phyloP scores from a whole-genome alignment of 2,329 filamentous ascomycete species.

The Monilinia laxa region DNA sequence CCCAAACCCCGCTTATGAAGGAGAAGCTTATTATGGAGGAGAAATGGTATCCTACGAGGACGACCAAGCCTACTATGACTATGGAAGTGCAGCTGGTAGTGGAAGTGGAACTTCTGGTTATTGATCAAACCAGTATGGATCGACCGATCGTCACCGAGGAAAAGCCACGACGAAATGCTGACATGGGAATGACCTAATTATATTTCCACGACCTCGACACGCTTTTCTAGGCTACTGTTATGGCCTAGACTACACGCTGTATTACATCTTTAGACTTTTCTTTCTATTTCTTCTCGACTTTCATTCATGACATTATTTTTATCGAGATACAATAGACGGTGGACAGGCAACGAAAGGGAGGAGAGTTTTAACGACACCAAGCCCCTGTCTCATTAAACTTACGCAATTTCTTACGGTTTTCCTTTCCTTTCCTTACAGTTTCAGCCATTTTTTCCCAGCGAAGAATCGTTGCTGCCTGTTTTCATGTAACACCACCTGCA shows the following conservation, averaged over 20 bases:
- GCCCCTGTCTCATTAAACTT: not conserved
- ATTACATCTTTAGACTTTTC: slow-evolving; percentile 1
- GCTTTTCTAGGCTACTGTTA: not conserved
- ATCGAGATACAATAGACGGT: slow-evolving; percentile 4
- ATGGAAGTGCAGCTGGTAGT: slow-evolving; percentile 37
- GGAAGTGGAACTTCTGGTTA: slow-evolving; percentile 30
- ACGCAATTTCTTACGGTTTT: not conserved
- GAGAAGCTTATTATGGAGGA: slow-evolving; percentile 35
- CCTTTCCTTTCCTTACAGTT: not conserved
- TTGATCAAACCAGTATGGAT: slow-evolving; percentile 4
- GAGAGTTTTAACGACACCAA: slow-evolving; percentile 15
- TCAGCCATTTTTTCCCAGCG: slow-evolving; percentile 6
- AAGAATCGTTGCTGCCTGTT: slow-evolving; percentile 17
- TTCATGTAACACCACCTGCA: slow-evolving; percentile 5
- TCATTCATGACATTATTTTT: slow-evolving; percentile 4
- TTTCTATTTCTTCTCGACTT: not conserved
- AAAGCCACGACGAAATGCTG: slow-evolving; percentile 1
- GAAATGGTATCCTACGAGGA: slow-evolving; percentile 33
- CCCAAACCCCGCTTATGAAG: slow-evolving; percentile 29
- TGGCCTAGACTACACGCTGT: not conserved
- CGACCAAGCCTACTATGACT: slow-evolving; percentile 38
- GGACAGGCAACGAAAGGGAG: slow-evolving; percentile 11
- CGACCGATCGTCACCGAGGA: not conserved
- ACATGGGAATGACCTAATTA: slow-evolving; percentile 9
- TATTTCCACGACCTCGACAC: slow-evolving; percentile 2